Conservation (phyloP, 352 stramenopile species). For the Phytopythium boreale region DNA sequence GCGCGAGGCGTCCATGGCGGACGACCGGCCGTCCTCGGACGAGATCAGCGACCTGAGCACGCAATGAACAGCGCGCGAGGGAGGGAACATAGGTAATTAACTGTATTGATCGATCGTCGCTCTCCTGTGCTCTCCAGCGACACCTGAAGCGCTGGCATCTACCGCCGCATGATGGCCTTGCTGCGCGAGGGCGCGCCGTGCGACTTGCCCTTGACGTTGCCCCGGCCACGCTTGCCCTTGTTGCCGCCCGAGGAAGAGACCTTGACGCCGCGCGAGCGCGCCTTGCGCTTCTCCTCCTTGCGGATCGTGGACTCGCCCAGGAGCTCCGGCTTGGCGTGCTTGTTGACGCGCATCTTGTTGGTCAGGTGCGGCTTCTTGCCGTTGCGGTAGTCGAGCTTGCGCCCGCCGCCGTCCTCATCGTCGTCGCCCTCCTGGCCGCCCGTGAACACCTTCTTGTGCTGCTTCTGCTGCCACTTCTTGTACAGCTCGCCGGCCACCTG, state of each 20-base stretch:
- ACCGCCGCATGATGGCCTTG: conserved; percentile 77
- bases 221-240: conserved; percentile 57
- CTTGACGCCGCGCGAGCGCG: conserved; percentile 75
- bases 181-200: conserved; percentile 78
- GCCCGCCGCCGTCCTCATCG: conserved; percentile 28
- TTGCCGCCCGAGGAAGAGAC: conserved; percentile 37
- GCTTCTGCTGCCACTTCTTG: conserved; percentile 92
- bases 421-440: conserved; percentile 71
- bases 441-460: conserved; percentile 80
- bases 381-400: conserved; percentile 75
- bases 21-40: background rate
- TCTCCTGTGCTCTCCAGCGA: too few species aligned
- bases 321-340: conserved; percentile 76
- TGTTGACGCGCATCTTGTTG: conserved; percentile 58
- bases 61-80: background rate
- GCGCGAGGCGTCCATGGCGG: background rate
- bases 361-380: conserved; percentile 65
- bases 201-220: conserved; percentile 76
- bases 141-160: conserved; percentile 2
- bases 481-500: conserved; percentile 90
- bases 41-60: conserved; percentile 3
- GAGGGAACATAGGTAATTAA: background rate
- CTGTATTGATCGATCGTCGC: background rate
- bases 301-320: conserved; percentile 76
- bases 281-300: conserved; percentile 85